Conservation (phyloP, 257 asterid genomes). For the Solanum commersonii region DNA sequence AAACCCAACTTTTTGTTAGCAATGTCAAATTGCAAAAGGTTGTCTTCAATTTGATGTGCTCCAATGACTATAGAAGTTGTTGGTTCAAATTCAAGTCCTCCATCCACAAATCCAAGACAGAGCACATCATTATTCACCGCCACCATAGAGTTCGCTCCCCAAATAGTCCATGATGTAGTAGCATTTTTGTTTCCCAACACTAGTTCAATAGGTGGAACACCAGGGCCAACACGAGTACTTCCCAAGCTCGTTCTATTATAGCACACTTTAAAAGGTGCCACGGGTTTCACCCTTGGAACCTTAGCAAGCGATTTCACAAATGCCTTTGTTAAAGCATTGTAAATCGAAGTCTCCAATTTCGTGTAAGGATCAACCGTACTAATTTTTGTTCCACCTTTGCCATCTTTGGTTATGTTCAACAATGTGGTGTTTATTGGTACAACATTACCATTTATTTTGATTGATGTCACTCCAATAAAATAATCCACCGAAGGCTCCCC, state of each 20-base stretch:
- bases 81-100: not conserved
- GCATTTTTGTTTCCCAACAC: slow-evolving; percentile 17
- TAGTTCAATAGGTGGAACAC: slow-evolving; percentile 36
- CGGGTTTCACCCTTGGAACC: slow-evolving; percentile 24
- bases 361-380: not conserved
- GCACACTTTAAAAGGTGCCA: slow-evolving; percentile 46
- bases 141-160: slow-evolving; percentile 9
- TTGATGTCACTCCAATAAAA: slow-evolving; percentile 19
- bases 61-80: slow-evolving; percentile 32
- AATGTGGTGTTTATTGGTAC: not conserved
- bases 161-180: not conserved
- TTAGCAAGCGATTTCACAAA: slow-evolving; percentile 25
- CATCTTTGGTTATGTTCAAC: not conserved
- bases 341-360: not conserved
- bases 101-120: slow-evolving; percentile 10
- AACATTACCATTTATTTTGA: not conserved
- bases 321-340: slow-evolving; percentile 7
- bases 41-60: slow-evolving; percentile 23
- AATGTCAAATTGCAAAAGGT: slow-evolving; percentile 20
- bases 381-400: not conserved
- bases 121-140: not conserved
- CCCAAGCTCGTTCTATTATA: slow-evolving; percentile 23
- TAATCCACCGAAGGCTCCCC: slow-evolving; percentile 33
- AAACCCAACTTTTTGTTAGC: slow-evolving; percentile 16
- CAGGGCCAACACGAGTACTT: slow-evolving; percentile 19